Evolutionary conservation across 1,284 basidiomycete species (phyloP), one percentile per base, ranked within the genome.

Genomic region (Pseudozyma flocculosa): DNA sequence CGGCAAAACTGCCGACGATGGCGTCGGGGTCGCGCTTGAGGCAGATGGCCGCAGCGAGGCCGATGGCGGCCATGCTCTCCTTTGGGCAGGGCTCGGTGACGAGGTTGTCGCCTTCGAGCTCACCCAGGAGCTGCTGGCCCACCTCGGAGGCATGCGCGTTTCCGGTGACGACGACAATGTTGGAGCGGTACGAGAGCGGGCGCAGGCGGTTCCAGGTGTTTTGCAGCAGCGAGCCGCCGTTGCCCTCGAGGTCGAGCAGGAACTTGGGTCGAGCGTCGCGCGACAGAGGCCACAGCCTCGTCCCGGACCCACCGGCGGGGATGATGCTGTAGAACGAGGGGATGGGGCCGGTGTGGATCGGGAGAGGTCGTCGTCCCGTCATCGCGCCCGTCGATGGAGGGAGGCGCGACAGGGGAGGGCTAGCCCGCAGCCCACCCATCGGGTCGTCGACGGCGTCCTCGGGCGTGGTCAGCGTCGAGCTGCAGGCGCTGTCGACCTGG

Each of bases 211-310:
- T 48, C 52, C 52, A 54, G 10, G 52, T 54, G 48, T 40, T 49
- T 40, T 54, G 52, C 14, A 54, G 37, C 36, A 54, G 30, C 21
- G 52, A 50, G 14, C 47, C 30, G 2, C 52, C 52, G 15, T 26
- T 41, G 23, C 52, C 52, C 17, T 41, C 40, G 26, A 54, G 44
- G 22, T 54, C 52, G 19, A 54, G 45, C 18, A 54, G 42, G 46
- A 54, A 54, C 34, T 54, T 54, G 2, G 52, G 52, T 21, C 50
- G 50, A 40, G 40, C 50, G 30, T 54, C 52, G n/a, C 52, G 40
- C 13, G 38, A 42, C 32, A 54, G 24, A 4, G 52, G 52, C 52
- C 52, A 54, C 29, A 54, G 32, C 19, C 52, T 17, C 14, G 52
- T 54, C 23, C 52, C 52, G 11, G 52, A 29, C 7, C 29, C 29